Evolutionary conservation across 2,329 filamentous ascomycete genomes (phyloP), one percentile per base, ranked within the genome.

Genomic region (Fusarium sp.): DNA sequence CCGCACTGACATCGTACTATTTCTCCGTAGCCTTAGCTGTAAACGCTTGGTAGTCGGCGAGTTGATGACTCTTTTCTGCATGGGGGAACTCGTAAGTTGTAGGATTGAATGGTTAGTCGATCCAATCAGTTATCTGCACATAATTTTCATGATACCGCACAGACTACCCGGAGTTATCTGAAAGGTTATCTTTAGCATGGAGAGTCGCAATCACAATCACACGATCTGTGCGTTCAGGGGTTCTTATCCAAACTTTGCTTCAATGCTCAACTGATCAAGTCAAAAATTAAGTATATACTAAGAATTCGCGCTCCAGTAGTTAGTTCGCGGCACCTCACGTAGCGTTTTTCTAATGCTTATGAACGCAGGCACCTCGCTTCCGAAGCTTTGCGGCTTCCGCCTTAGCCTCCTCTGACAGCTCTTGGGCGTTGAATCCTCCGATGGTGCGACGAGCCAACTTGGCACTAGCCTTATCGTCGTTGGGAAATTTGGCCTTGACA

Each of bases 401-500:
- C 20, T 64, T 61, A 11, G 28, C 68, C 9, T 59, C 63, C 13
- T 62, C 48, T 25, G 64, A 67, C 20, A 73, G 56, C 3, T 27
- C 23, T 43, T 69, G 59, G 27, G 45, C 65, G 10, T 42, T 67
- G 21, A 73, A 72, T 2, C 71, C 70, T 12, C 71, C 71, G 16
- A 73, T 59, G 18, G 70, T 64, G 27, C 71, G 70, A 28, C 60
- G 68, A 14, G 61, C 60, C 27, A 73, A 28, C 25, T 42, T 71
- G 18, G 48, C n/a, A 41, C 60, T 69, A 5, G 51, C 34, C 13
- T 63, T 46, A 21, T 69, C 68, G 10, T 72, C 32, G 48, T 75
- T 75, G 16, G 74, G 72, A 27, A 73, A 75, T 45, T 74, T 75
- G n/a, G 72, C 49, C 47, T 66, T 47, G 18, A 74, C 64, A 6